Base-by-base conservation (phyloP, 192 early-diverging fungal species). In the Coemansia sp. region DNA sequence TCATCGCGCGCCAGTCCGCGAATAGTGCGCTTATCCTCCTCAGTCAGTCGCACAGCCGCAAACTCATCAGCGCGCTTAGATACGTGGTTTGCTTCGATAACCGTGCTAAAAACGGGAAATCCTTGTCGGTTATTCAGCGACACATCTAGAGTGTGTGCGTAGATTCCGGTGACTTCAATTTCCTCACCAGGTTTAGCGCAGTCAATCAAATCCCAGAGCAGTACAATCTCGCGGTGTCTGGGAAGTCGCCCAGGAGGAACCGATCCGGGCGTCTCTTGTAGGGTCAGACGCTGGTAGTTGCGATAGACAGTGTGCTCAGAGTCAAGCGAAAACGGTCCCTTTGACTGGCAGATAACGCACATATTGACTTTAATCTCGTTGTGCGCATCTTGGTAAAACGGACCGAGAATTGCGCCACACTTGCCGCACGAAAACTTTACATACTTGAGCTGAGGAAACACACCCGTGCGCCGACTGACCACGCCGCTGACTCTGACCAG, bases 1-100 rank as follows among this genome's bases (percentile, higher is more conserved):
- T 87, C 85, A 73, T 98, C 95, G 49, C 88, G 85, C 3, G 89
- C 80, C 47, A 97, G 83, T 3, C 76, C 67, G 19, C 88, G 76
- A 62, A 98, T 92, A 32, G 83, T 71, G 56, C 88, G 88, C 53
- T 87, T 85, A 69, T 98, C 96, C 24, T 97, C 94, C 73, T 97
- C 94, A 4, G 93, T 95, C 60, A 98, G 67, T 23, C 87, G 83
- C 71, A 93, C 91, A 54, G 86, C 89, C 5, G 94, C 88, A 76
- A 91, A 96, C 54, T 89, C 78, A 64, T 99, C 94, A 56, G 92
- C 90, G 56, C 91, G 92, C 65, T 93, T 93, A 47, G 84, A 84
- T 44, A 97, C 89, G 71, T 95, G 88, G 79, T 99, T 99, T 61
- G 97, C 95, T 78, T 97, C 95, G 69, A 99, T 92, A 26, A 99